Base-by-base conservation (phyloP, 2,329 filamentous ascomycete species). In the Alternaria panax region DNA sequence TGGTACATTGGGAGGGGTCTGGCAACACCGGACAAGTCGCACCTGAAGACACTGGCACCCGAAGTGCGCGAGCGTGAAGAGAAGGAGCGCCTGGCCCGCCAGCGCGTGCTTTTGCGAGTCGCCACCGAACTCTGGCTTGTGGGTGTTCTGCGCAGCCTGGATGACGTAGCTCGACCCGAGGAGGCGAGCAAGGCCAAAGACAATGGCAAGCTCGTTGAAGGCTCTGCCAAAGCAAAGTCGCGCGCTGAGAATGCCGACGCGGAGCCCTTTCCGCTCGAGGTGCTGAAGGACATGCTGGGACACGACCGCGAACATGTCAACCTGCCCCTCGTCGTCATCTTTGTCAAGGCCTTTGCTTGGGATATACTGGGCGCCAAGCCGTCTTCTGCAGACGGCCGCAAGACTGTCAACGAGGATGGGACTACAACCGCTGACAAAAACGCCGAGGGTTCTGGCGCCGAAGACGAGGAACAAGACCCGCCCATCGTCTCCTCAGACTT, bases 41-140 rank as follows among this genome's bases (percentile, higher is more conserved):
- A 88, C 62, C 81, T 98, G 67, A 98, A 97, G 80, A 85, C 85
- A 1, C 83, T 97, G 66, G 82, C 89, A 6, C 86, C 88, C 34
- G 95, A 99, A 69, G 87, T 93, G 28, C 91, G 92, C 51, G 96
- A 99, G 77, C 91, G 92, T 66, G 95, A 99, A 78, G 95, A 99
- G 80, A 97, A 97, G 79, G 95, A 99, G 61, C 90, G 95, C 6
- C 84, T 98, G 40, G 86, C 88, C 30, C 88, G 95, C 54, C 96
- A 99, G 77, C 88, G 95, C 57, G 86, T 93, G 6, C 85, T 99
- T 22, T 81, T 99, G 54, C 88, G 93, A 36, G 90, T 99, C 12
- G 93, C 96, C 32, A 97, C 95, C 2, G 95, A 99, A 77, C 84
- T 99, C 34, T 99, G 96, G 96, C 87, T 99, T 5, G 92, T 96